Evolutionary conservation across 805 yeast species (phyloP).

Genomic region (Saccharomycopsis sp.): DNA sequence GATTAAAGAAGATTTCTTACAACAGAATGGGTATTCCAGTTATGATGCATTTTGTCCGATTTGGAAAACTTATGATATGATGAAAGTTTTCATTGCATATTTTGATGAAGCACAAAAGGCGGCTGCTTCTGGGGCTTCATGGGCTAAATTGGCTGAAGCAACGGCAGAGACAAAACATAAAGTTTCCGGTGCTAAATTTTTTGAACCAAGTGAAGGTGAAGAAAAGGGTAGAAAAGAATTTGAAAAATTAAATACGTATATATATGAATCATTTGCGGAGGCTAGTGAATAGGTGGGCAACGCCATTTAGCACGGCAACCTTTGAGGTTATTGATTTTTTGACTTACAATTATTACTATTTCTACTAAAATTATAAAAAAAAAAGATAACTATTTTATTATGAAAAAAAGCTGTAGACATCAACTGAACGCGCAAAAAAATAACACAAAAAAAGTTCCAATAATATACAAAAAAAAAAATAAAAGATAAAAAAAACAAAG

Average conservation of each 20-base stretch:
- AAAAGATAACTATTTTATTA: too few species aligned
- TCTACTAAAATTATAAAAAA: too few species aligned
- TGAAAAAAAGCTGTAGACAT: too few species aligned
- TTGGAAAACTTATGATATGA: slow-evolving; percentile 98
- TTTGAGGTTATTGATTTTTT: too few species aligned
- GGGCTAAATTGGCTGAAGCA: slow-evolving; percentile 87
- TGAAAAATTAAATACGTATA: slow-evolving; percentile 62
- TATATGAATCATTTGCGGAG: slow-evolving; percentile 90
- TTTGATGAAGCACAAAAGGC: slow-evolving; percentile 98
- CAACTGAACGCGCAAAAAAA: too few species aligned
- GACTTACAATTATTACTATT: too few species aligned
- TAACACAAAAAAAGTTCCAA: too few species aligned
- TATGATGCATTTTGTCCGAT: slow-evolving; percentile 99
- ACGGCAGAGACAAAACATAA: slow-evolving; percentile 89
- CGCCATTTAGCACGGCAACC: too few species aligned
- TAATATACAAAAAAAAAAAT: too few species aligned
- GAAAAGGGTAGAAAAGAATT: slow-evolving; percentile 69
- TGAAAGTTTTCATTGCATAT: slow-evolving; percentile 88
- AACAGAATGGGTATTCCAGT: slow-evolving; percentile 97
- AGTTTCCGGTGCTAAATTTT: slow-evolving; percentile 91
- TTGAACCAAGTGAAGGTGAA: slow-evolving; percentile 91
- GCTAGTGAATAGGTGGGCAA: too few species aligned
- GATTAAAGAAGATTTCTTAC: slow-evolving; percentile 96
- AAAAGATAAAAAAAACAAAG: too few species aligned
- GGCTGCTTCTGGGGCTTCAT: slow-evolving; percentile 83